These are phyloP conservation scores for Articulospora tetracladia DNA, from an alignment of 495 filamentous ascomycete genomes.

Conservation along the genomic window DNA sequence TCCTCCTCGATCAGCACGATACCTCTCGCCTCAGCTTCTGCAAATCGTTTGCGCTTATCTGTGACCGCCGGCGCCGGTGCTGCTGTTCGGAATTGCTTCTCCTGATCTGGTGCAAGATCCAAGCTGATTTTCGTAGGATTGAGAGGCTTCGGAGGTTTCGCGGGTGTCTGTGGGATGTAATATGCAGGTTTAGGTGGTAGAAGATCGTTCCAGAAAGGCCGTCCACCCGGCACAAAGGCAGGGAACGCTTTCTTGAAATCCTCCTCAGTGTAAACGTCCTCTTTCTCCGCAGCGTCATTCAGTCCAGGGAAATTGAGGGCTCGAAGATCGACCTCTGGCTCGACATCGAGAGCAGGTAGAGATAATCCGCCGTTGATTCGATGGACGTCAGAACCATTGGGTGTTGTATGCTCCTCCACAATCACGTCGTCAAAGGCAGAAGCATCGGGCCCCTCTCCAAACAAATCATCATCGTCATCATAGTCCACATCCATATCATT, in stretches of 20 bases:
- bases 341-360: conserved; percentile 7
- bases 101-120: conserved; percentile 77
- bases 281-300: conserved; percentile 44
- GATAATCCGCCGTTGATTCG: conserved; percentile 20
- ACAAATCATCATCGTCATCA: conserved; percentile 46
- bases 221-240: conserved; percentile 58
- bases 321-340: conserved; percentile 21
- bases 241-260: conserved; percentile 69
- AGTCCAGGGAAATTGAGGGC: conserved; percentile 40
- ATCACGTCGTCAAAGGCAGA: conserved; percentile 28
- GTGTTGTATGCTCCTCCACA: conserved; percentile 28
- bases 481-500: conserved; percentile 50
- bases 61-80: conserved; percentile 35
- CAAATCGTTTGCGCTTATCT: conserved; percentile 43
- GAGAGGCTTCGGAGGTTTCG: conserved; percentile 74
- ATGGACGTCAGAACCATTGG: conserved; percentile 8
- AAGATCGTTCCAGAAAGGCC: conserved; percentile 66
- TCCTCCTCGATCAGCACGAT: conserved; percentile 54
- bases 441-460: conserved; percentile 28
- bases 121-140: conserved; percentile 82
- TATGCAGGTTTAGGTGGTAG: conserved; percentile 70
- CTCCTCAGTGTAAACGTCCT: conserved; percentile 58
- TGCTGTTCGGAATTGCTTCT: conserved; percentile 69
- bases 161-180: conserved; percentile 63
- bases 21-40: conserved; percentile 53